phyloP scores from a whole-genome alignment of 2,329 filamentous ascomycete species.

The Epichloe typhina region DNA sequence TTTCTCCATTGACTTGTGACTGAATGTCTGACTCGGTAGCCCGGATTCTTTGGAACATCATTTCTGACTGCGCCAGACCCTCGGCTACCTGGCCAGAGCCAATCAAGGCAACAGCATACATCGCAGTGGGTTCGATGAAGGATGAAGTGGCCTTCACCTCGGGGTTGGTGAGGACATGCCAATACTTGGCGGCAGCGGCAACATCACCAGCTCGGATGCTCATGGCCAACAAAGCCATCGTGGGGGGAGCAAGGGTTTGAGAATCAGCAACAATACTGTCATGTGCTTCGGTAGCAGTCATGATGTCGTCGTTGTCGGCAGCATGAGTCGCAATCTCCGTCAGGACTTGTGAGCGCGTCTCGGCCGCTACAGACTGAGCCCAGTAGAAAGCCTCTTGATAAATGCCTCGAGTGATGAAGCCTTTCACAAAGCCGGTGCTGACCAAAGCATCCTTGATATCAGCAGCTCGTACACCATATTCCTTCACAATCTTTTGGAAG shows the following conservation, averaged over 20 bases:
- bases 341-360: constrained; percentile 50
- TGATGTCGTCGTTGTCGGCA: constrained; percentile 63
- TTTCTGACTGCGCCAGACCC: constrained; percentile 63
- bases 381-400: constrained; percentile 63
- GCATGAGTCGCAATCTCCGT: constrained; percentile 61
- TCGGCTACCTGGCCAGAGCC: constrained; percentile 75
- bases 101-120: constrained; percentile 83
- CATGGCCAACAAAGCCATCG: constrained; percentile 75
- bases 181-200: constrained; percentile 63
- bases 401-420: constrained; percentile 56
- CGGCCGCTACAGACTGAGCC: constrained; percentile 49
- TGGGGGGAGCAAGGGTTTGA: constrained; percentile 40
- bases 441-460: constrained; percentile 61
- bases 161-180: constrained; percentile 57
- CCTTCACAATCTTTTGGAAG: constrained; percentile 61
- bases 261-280: constrained; percentile 40
- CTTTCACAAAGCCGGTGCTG: constrained; percentile 63
- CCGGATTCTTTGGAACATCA: constrained; percentile 78
- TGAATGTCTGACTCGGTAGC: constrained; percentile 37
- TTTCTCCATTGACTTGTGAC: constrained; percentile 56
- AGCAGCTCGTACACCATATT: constrained; percentile 42
- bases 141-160: constrained; percentile 45
- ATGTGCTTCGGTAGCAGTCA: constrained; percentile 56
- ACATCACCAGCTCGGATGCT: constrained; percentile 75
- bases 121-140: constrained; percentile 77